Base-by-base conservation (phyloP, 2,329 filamentous ascomycete genomes). In the Verticillium alfalfae region DNA sequence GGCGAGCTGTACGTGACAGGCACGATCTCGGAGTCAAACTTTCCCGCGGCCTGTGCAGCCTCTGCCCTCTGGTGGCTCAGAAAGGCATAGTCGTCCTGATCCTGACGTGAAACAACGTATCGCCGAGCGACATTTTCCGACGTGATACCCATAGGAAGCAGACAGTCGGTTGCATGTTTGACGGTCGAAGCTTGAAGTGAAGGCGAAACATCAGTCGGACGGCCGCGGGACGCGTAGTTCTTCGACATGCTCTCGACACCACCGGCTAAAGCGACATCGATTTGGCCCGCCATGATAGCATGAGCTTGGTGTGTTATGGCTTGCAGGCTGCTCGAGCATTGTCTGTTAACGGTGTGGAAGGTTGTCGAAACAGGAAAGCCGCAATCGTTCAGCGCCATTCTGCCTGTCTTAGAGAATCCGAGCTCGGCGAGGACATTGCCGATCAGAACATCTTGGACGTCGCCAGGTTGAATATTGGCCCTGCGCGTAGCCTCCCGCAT, bases 171-270 rank as follows among this genome's bases (percentile, higher is more conserved):
- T 4, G 86, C 83, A 61, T 88, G 83, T 68, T 87, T 79, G 2
- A 81, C 78, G 0, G 74, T 71, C 5, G 78, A 81, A 9, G 84
- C 78, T 67, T 78, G 86, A 86, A 58, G 56, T 34, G 34, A 39
- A 5, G 56, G 56, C 4, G 34, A 36, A 4, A 58, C 56, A n/a
- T 58, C 37, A 5, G 22, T 36, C 26, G 56, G 56, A 4, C 38
- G 22, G 9, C 56, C 56, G 61, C 84, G 74, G 15, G 79, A 81
- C 16, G 83, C 85, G 70, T 89, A 89, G 71, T 89, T 89, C 59
- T 80, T 75, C n/a, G 85, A 88, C 87, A 90, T 89, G 67, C 83
- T 87, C 76, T 90, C 87, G 82, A 89, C 89, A 8, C 87, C 87
- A 16, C 86, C 87, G 10, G 82, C 87, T 57, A 90, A 78, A 34